These are phyloP conservation scores for Phylloporus scabripes DNA, from an alignment of 768 basidiomycete species.

Conservation along the genomic window DNA sequence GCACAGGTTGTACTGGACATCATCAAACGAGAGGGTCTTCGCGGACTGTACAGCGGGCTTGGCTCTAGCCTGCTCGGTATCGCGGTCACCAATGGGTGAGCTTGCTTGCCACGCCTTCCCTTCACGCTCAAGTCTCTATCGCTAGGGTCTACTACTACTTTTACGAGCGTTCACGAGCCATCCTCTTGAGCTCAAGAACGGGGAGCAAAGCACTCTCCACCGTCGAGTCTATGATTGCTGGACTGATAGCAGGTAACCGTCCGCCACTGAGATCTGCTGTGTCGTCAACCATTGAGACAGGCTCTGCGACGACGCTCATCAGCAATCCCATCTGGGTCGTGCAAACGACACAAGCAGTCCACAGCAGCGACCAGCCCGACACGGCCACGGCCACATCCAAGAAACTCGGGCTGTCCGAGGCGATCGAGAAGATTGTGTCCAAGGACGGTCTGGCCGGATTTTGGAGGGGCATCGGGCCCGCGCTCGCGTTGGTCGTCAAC, in stretches of 20 bases:
- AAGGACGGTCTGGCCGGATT: slow-evolving; percentile 76
- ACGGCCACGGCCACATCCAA: slow-evolving; percentile 38
- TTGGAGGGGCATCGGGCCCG: slow-evolving; percentile 91
- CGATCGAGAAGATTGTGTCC: slow-evolving; percentile 60
- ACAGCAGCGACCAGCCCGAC: slow-evolving; percentile 33
- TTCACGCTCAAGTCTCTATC: neutral
- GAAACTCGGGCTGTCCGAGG: slow-evolving; percentile 63
- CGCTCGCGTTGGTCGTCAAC: slow-evolving; percentile 90
- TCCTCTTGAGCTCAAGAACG: slow-evolving; percentile 48
- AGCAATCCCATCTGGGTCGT: slow-evolving; percentile 98
- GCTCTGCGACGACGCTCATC: slow-evolving; percentile 81
- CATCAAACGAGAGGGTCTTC: slow-evolving; percentile 76
- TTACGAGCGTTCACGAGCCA: slow-evolving; percentile 65
- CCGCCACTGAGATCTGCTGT: neutral
- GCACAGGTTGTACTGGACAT: slow-evolving; percentile 67
- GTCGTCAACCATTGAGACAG: slow-evolving; percentile 34
- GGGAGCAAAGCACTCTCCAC: slow-evolving; percentile 72
- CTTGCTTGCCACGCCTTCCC: slow-evolving; percentile 10
- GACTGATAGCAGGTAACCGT: slow-evolving; percentile 72
- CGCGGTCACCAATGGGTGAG: slow-evolving; percentile 86
- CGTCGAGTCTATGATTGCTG: slow-evolving; percentile 84
- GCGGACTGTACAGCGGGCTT: slow-evolving; percentile 84
- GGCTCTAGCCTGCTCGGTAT: slow-evolving; percentile 84
- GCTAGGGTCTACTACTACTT: slow-evolving; percentile 88
- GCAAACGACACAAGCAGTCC: slow-evolving; percentile 83